These are phyloP conservation scores for Trametes cinnabarina DNA, from an alignment of 768 basidiomycete species.

Conservation along the genomic window DNA sequence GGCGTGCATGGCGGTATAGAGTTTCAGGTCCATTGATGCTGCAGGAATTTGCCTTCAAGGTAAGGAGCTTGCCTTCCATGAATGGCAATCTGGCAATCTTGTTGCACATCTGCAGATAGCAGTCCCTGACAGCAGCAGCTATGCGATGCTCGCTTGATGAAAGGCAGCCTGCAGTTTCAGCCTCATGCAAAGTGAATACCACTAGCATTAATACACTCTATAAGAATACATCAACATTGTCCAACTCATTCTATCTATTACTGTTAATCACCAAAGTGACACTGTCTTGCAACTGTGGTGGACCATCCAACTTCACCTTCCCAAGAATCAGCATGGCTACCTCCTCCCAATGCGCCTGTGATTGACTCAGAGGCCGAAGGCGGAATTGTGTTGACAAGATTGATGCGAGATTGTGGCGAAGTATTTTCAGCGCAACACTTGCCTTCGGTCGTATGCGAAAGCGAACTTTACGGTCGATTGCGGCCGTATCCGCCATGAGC, in stretches of 20 bases:
- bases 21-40: too few species aligned
- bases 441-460: conserved; percentile 69
- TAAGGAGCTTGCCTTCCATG: too few species aligned
- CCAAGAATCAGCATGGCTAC: conserved; percentile 63
- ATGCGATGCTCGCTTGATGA: too few species aligned
- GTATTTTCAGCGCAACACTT: conserved; percentile 73
- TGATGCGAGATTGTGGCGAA: conserved; percentile 61
- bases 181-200: too few species aligned
- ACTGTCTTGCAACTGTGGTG: conserved; percentile 27
- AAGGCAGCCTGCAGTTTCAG: too few species aligned
- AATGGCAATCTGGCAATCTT: too few species aligned
- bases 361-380: conserved; percentile 53
- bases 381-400: conserved; percentile 69
- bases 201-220: too few species aligned
- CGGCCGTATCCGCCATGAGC: conserved; percentile 68
- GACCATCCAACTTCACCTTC: conserved; percentile 31
- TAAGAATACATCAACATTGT: too few species aligned
- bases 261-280: conserved; percentile 24
- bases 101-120: too few species aligned
- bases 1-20: too few species aligned
- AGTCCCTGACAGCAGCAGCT: too few species aligned
- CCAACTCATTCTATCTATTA: conserved; percentile 1
- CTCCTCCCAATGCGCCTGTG: conserved; percentile 72
- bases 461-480: conserved; percentile 84
- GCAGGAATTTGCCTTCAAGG: too few species aligned